Evolutionary conservation across 345 rosid genomes (phyloP), one percentile per base, ranked within the genome.

Genomic region (Sisymbrium altissimum): DNA sequence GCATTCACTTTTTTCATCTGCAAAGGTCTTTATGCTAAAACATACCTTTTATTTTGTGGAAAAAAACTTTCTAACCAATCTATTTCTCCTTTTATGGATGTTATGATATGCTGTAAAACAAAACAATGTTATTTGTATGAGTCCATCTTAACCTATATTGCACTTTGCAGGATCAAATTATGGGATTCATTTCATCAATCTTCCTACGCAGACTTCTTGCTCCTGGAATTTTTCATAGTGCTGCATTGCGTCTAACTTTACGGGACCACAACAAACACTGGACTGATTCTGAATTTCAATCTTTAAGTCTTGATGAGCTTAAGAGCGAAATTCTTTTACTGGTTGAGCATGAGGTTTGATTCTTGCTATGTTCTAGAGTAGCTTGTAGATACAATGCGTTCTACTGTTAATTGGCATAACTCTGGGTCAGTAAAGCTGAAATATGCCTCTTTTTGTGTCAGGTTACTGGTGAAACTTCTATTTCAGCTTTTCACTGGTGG

Each of bases 241-340:
- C 43, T 46, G 82, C 86, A 75, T 76, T 95, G 54, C 92, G 88
- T 46, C 81, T 83, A 69, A 85, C 96, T 45, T 83, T 95, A 68
- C 76, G 85, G 79, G 94, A 90, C 78, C 86, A 92, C 76, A 83
- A 87, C 71, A 88, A 78, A 81, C 89, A 84, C 64, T 88, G 88
- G 90, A 84, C 86, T 71, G 93, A 88, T 71, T 72, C 89, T 56
- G 99, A 95, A 83, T 90, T 92, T 79, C 89, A 79, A 74, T 85
- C 90, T 45, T 77, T 92, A 77, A 89, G 88, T 64, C 85, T 81
- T 66, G 96, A 85, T 80, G 97, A 88, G 74, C 82, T 95, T 58
- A 90, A 83, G 79, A 88, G 84, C 80, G 99, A 90, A 80, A 85
- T 95, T 55, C 74, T 86, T 79, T 78, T 84, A 52, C 72, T 95